phyloP scores from a whole-genome alignment of 805 yeast species.

The Kodamaea kakaduensis region DNA sequence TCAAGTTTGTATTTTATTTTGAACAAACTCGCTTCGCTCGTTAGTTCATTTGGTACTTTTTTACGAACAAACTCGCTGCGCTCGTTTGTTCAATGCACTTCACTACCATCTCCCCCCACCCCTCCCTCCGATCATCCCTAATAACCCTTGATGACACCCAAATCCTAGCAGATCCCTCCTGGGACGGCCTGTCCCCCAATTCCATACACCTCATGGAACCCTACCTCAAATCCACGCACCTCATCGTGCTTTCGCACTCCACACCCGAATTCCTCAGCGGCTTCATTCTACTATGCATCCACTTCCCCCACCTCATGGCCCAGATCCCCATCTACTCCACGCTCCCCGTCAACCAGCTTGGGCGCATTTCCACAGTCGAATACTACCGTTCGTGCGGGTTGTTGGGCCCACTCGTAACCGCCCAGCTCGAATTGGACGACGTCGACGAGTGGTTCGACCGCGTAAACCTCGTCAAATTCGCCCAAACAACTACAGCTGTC shows the following conservation, averaged over 20 bases:
- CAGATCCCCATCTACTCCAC: slow-evolving; percentile 81
- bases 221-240: slow-evolving; percentile 46
- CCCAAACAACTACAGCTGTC: slow-evolving; percentile 65
- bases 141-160: slow-evolving; percentile 55
- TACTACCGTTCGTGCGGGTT: slow-evolving; percentile 68
- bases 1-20: too few relatives aligned
- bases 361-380: slow-evolving; percentile 83
- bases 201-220: slow-evolving; percentile 33
- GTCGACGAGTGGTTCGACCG: slow-evolving; percentile 78
- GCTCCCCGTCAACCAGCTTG: slow-evolving; percentile 82
- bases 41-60: too few relatives aligned
- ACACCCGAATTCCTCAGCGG: slow-evolving; percentile 79
- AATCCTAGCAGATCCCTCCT: slow-evolving; percentile 68
- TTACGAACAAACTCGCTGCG: too few relatives aligned
- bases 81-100: too few relatives aligned
- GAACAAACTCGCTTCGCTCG: too few relatives aligned
- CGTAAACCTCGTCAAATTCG: slow-evolving; percentile 65
- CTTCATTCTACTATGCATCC: slow-evolving; percentile 58
- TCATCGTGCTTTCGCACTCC: slow-evolving; percentile 82
- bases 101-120: too few relatives aligned
- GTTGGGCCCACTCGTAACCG: slow-evolving; percentile 63
- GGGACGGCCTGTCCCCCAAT: slow-evolving; percentile 52
- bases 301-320: slow-evolving; percentile 52
- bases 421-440: slow-evolving; percentile 62
- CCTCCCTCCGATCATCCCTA: slow-evolving; percentile 44